These are phyloP conservation scores for Diaporthe sp. DNA, from an alignment of 2,329 filamentous ascomycete species.

Conservation along the genomic window DNA sequence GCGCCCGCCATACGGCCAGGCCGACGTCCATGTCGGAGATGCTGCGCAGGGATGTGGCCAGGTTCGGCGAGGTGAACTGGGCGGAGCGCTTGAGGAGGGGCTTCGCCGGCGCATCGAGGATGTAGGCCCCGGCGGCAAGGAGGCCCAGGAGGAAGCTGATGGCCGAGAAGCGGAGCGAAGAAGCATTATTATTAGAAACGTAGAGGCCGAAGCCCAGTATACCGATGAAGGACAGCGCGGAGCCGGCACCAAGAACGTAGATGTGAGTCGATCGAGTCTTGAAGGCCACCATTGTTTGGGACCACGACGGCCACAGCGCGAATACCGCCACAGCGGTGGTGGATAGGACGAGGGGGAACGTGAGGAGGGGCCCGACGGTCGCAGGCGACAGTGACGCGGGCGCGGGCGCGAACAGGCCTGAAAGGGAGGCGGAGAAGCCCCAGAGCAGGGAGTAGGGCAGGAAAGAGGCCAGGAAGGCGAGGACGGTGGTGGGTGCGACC, in stretches of 20 bases:
- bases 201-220: constrained; percentile 59
- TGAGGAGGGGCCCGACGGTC: constrained; percentile 56
- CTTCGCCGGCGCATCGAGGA: constrained; percentile 52
- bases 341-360: constrained; percentile 55
- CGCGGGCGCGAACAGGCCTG: constrained; percentile 56
- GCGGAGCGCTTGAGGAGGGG: constrained; percentile 59
- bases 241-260: constrained; percentile 43
- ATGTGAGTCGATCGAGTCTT: constrained; percentile 45
- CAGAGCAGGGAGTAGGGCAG: constrained; percentile 60
- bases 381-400: constrained; percentile 54
- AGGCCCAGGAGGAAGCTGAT: constrained; percentile 59
- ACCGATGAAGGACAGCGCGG: constrained; percentile 52
- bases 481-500: constrained; percentile 58
- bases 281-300: constrained; percentile 40
- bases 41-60: constrained; percentile 56
- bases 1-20: constrained; percentile 51
- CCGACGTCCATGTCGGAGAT: constrained; percentile 60
- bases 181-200: constrained; percentile 39
- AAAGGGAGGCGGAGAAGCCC: constrained; percentile 56
- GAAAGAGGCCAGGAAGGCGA: constrained; percentile 57
- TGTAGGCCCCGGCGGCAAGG: constrained; percentile 54
- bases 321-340: constrained; percentile 46
- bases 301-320: constrained; percentile 42
- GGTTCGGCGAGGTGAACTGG: constrained; percentile 59
- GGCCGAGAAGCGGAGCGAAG: constrained; percentile 50